These are phyloP conservation scores for Agapanthus africanus DNA, from an alignment of 106 monocot species.

Conservation along the genomic window DNA sequence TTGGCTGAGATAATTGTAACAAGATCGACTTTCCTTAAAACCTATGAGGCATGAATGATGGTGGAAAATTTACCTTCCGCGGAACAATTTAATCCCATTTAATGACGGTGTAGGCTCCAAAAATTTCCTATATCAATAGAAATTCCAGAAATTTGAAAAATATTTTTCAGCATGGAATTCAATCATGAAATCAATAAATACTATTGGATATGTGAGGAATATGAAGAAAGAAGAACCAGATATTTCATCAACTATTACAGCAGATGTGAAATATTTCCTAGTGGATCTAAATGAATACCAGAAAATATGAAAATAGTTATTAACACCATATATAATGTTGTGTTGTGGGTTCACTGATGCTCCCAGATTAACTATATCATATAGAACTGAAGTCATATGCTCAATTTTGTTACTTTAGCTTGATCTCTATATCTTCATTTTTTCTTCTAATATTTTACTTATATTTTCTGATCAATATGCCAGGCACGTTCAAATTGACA, in stretches of 20 bases:
- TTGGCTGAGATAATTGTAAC: background rate
- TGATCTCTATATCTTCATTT: background rate
- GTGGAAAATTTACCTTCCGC: background rate
- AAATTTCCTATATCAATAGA: background rate
- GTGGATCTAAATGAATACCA: too few species aligned
- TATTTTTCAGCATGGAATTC: background rate
- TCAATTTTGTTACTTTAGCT: background rate
- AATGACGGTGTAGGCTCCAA: too few species aligned
- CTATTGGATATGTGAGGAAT: background rate
- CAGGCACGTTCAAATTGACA: slow-evolving; percentile 47
- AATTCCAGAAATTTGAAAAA: background rate
- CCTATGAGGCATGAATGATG: background rate
- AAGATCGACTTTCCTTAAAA: background rate
- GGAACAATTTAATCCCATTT: background rate
- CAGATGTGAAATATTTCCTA: background rate
- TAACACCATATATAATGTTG: background rate
- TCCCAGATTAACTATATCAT: background rate
- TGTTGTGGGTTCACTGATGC: background rate
- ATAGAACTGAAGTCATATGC: background rate
- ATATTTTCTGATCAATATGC: background rate
- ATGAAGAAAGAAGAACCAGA: too few species aligned
- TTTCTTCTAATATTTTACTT: too few species aligned
- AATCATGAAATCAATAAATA: background rate
- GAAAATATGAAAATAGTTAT: background rate
- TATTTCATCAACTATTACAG: too few species aligned